phyloP scores from a whole-genome alignment of 192 early-diverging fungal species.

The Backusella mclennaniae region DNA sequence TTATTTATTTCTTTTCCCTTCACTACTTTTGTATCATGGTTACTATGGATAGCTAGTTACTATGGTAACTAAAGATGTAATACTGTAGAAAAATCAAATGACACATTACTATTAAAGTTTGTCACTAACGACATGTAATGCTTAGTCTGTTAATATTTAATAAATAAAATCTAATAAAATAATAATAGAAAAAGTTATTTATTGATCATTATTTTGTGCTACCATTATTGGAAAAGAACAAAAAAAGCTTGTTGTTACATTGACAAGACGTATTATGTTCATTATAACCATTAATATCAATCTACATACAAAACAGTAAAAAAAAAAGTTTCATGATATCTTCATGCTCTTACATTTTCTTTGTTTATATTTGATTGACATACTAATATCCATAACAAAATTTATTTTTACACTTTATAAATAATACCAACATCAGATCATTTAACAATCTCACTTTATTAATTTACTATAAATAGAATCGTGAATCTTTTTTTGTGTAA shows the following conservation, averaged over 20 bases:
- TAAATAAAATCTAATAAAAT: neutral
- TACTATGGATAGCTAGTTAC: neutral
- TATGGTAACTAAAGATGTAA: neutral
- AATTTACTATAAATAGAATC: slow-evolving; percentile 1
- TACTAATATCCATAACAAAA: neutral
- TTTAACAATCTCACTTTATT: neutral
- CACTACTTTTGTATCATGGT: neutral
- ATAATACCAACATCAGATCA: neutral
- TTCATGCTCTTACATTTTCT: neutral
- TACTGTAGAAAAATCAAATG: neutral
- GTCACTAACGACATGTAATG: neutral
- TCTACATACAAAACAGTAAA: neutral
- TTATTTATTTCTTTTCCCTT: neutral
- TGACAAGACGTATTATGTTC: neutral
- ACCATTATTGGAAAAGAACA: neutral
- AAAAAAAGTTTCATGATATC: neutral
- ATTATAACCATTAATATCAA: neutral
- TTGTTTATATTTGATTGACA: neutral
- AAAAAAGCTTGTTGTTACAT: neutral
- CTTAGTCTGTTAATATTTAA: neutral
- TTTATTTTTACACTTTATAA: neutral
- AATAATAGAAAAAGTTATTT: slow-evolving; percentile 3
- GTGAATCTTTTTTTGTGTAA: neutral
- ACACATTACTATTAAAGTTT: neutral
- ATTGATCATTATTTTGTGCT: slow-evolving; percentile 2